Evolutionary conservation across 2,329 filamentous ascomycete species (phyloP), one percentile per base, ranked within the genome.

Genomic region (Hypomyces perniciosus): DNA sequence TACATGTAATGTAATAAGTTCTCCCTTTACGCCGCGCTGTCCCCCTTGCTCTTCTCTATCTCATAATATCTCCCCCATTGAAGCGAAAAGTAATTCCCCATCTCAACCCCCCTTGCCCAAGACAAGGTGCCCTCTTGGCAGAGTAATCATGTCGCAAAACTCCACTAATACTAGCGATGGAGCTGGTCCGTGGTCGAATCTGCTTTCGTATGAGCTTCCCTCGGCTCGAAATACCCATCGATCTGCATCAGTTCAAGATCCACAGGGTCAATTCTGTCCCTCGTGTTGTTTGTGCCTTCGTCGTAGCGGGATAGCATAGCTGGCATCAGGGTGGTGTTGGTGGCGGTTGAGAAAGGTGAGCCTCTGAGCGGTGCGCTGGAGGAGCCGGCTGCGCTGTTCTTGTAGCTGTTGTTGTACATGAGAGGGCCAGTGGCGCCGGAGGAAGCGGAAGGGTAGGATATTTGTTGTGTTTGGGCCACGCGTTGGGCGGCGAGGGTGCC

Each of bases 401-500:
- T 48, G 49, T 53, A 58, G 34, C 51, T 54, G 27, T 46, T 52
- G 44, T 53, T 56, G 12, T 57, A 61, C 13, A 44, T 52, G 8
- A 48, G 46, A 3, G 60, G 57, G 7, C 53, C 46, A 31, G n/a
- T 13, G 31, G 40, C 30, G 34, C 8, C 33, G 34, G 39, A 9
- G 26, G 30, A 38, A 6, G 46, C 28, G 40, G 52, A 54, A 20
- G 48, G 6, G 46, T 59, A 53, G 27, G 54, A 58, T 51, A 48
- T 54, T 63, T 45, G 50, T 44, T 7, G 59, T 60, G 41, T 9
- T 26, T 57, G 58, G 20, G 68, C 63, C 40, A 76, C 62, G 35
- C 73, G 72, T 57, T 78, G 75, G 6, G 78, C 78, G 10, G 76
- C 67, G 30, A 81, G 69, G 4, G 74, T 74, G 50, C 76, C 78